These are phyloP conservation scores for Metschnikowia lunata DNA, from an alignment of 805 yeast species.

Conservation along the genomic window DNA sequence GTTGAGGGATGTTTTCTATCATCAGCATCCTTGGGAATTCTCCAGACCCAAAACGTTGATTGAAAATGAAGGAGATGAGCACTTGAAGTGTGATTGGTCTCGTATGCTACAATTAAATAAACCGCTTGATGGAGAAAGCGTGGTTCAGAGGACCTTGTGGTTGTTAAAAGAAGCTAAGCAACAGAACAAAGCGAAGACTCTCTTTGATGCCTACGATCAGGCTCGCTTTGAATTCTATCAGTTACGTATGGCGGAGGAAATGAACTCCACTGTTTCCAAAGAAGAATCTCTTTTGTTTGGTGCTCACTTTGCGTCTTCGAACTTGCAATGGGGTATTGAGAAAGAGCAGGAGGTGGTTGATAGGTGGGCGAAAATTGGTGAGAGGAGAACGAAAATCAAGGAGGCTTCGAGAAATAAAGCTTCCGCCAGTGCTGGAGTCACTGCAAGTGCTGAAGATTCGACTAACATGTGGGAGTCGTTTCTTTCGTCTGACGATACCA, in stretches of 20 bases:
- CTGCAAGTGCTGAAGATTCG: conserved; percentile 15
- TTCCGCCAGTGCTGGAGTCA: conserved; percentile 17
- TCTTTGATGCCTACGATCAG: conserved; percentile 72
- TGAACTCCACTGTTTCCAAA: conserved; percentile 62
- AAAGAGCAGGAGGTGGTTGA: conserved; percentile 69
- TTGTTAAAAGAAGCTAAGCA: conserved; percentile 24
- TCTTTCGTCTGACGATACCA: conserved; percentile 17
- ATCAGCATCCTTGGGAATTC: conserved; percentile 97
- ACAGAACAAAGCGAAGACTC: conserved; percentile 18
- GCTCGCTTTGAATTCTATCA: conserved; percentile 87
- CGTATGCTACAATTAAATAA: conserved; percentile 65
- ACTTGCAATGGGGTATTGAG: conserved; percentile 62
- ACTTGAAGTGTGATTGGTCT: conserved; percentile 67
- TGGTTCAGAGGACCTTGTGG: conserved; percentile 43
- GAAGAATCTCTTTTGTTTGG: conserved; percentile 90
- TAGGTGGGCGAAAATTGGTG: conserved; percentile 70
- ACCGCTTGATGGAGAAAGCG: conserved; percentile 79
- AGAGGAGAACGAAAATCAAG: conserved; percentile 53
- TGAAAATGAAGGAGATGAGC: conserved; percentile 67
- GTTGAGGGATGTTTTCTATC: conserved; percentile 74
- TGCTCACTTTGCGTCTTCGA: conserved; percentile 58
- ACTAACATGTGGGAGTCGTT: conserved; percentile 23
- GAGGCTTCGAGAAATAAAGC: conserved; percentile 39
- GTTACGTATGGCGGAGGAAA: conserved; percentile 77
- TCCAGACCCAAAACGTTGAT: conserved; percentile 82